Percentiles rank a stretch among this genome's conserved stretches.
Conservation (phyloP, 495 filamentous ascomycete species). For the Neurospora sp. region DNA sequence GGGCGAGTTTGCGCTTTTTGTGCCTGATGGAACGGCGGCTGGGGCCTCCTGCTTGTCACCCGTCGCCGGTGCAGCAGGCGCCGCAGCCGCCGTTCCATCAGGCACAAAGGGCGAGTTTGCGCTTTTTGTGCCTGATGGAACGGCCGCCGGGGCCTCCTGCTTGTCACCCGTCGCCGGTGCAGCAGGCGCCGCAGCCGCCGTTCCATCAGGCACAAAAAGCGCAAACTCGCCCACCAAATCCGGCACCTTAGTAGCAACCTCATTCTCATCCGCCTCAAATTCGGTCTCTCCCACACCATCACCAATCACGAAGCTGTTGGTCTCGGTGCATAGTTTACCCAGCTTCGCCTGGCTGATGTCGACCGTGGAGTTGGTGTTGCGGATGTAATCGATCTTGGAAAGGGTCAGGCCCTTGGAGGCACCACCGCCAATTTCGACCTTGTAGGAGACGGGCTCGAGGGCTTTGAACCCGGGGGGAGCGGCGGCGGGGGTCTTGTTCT, state of each 20-base stretch:
- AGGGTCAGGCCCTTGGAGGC: slow-evolving; percentile 20
- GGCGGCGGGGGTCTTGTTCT: slow-evolving; percentile 23
- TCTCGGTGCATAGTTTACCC: slow-evolving; percentile 23
- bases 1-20: too few relatives aligned
- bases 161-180: neutral
- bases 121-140: too few relatives aligned
- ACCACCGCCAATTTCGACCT: slow-evolving; percentile 20
- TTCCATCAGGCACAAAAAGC: slow-evolving; percentile 22
- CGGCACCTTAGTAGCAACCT: slow-evolving; percentile 23
- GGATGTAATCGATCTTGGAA: slow-evolving; percentile 32
- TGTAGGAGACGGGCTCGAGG: slow-evolving; percentile 27
- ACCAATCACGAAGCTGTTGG: slow-evolving; percentile 25
- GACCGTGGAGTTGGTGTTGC: slow-evolving; percentile 16
- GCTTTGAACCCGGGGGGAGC: slow-evolving; percentile 24
- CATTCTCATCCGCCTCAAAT: slow-evolving; percentile 37
- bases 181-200: slow-evolving; percentile 1
- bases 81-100: too few relatives aligned
- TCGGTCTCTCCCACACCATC: slow-evolving; percentile 28
- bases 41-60: too few relatives aligned
- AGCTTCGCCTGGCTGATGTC: slow-evolving; percentile 25
- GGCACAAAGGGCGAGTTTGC: too few relatives aligned
- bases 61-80: too few relatives aligned
- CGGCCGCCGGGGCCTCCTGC: neutral
- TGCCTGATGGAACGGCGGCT: too few relatives aligned
- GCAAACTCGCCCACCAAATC: slow-evolving; percentile 29